Base-by-base conservation (phyloP, 345 rosid genomes). In the Sapria himalayana region DNA sequence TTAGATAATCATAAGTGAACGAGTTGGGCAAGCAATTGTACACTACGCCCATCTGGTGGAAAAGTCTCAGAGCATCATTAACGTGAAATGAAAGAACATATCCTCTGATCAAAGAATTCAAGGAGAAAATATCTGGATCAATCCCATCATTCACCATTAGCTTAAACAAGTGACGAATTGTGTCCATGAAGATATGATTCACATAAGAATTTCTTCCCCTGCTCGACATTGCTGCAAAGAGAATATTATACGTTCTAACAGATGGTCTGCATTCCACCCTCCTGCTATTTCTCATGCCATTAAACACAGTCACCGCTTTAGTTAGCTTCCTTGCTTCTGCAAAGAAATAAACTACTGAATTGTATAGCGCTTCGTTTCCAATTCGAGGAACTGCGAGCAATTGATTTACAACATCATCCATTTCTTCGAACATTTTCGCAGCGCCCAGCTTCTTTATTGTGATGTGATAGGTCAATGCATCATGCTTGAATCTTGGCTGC, bases 41-140 rank as follows among this genome's bases (percentile, higher is more conserved):
- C 13, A 77, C 72, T 22, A 61, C 73, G 25, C 65, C 77, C 86
- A 85, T 81, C 35, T 85, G 94, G 17, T 85, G 96, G 61, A 85
- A 85, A 55, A 81, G 64, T 44, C 96, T 72, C 17, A 85, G 63
- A 34, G 96, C 96, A 57, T 85, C 94, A 32, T 85, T 85, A 15
- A 85, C 81, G 32, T 81, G 96, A 39, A 78, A 80, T 2, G 96
- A 75, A 19, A 85, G 78, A 39, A 81, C 81, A 3, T 71, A 85
- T 14, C 96, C 92, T 51, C 75, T 85, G 25, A 85, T 75, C 78
- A 85, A 61, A 37, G 72, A 64, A 49, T 76, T 76, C 72, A 76
- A 51, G 0, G 77, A 49, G 35, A 49, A 72, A 15, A 78, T 54
- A 52, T 85, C 94, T 3, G 96, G 94, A 19, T 78, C 92, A 22